Evolutionary conservation across 2,329 filamentous ascomycete species (phyloP).

Genomic region (Cladosporium sp.): DNA sequence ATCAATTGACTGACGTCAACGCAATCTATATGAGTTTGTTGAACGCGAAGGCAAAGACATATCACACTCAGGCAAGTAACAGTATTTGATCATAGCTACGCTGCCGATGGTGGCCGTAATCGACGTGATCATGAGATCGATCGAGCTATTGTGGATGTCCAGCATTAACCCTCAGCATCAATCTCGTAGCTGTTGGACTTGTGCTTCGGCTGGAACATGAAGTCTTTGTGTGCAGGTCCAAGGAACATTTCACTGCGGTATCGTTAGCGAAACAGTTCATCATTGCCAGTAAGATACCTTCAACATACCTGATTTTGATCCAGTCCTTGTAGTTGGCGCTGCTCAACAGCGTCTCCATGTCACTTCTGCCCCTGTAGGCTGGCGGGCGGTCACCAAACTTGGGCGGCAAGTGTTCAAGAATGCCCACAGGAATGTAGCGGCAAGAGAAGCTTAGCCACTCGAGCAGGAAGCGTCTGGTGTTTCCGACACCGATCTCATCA

Average conservation of each 20-base stretch:
- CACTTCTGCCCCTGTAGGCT: conserved; percentile 78
- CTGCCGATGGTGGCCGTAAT: neutral
- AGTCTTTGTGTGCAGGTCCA: conserved; percentile 83
- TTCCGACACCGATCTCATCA: conserved; percentile 90
- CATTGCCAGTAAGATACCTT: neutral
- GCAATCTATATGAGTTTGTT: neutral
- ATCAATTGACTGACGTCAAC: neutral
- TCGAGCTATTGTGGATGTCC: neutral
- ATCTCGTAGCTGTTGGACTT: conserved; percentile 90
- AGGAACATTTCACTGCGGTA: conserved; percentile 87
- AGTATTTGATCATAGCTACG: neutral
- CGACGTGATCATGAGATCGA: neutral
- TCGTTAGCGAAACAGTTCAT: conserved; percentile 11
- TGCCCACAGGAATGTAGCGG: conserved; percentile 85
- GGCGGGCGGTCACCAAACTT: conserved; percentile 87
- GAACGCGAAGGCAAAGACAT: neutral
- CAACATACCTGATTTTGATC: conserved; percentile 91
- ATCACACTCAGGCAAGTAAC: neutral
- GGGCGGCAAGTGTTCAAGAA: conserved; percentile 86
- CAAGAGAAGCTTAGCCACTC: conserved; percentile 95
- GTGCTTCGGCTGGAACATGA: conserved; percentile 96
- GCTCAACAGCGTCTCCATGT: conserved; percentile 88
- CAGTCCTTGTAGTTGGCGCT: conserved; percentile 94
- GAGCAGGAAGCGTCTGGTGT: conserved; percentile 85
- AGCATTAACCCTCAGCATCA: conserved; percentile 66